phyloP scores from a whole-genome alignment of 306 rosid genomes.

The Crataegus laevigata region DNA sequence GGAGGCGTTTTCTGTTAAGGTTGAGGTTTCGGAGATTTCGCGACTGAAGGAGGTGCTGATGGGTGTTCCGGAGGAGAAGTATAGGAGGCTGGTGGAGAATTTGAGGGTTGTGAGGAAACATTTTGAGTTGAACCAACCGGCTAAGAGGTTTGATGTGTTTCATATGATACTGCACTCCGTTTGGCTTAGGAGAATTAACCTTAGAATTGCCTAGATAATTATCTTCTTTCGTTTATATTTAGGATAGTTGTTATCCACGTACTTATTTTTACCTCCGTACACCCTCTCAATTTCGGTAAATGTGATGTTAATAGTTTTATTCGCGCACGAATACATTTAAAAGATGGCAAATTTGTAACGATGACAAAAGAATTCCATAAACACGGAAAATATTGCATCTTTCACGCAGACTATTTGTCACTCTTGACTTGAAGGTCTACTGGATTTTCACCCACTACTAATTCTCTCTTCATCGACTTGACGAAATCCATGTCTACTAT shows the following conservation, averaged over 20 bases:
- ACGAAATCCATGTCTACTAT: conserved; percentile 42
- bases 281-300: not conserved
- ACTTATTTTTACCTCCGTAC: too few relatives aligned
- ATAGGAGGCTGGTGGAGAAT: conserved; percentile 45
- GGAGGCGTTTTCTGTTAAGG: conserved; percentile 59
- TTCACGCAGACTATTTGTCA: conserved; percentile 8
- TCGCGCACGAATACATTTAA: too few relatives aligned
- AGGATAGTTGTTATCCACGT: too few relatives aligned
- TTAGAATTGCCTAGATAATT: conserved; percentile 25
- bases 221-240: not conserved
- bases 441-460: conserved; percentile 37
- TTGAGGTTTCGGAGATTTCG: conserved; percentile 57
- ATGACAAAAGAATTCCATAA: too few relatives aligned
- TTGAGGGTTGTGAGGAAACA: conserved; percentile 59
- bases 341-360: too few relatives aligned
- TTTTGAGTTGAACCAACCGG: conserved; percentile 53
- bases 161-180: conserved; percentile 74
- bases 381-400: too few relatives aligned
- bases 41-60: conserved; percentile 50
- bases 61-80: conserved; percentile 39
- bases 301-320: not conserved
- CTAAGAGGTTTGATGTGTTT: conserved; percentile 62
- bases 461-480: conserved; percentile 49
- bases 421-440: conserved; percentile 36
- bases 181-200: conserved; percentile 66